A percentile compares a stretch with the other conserved stretches of the same genome.
These are phyloP conservation scores for Xylariaceae sp. DNA, from an alignment of 2,329 filamentous ascomycete genomes.

Conservation along the genomic window DNA sequence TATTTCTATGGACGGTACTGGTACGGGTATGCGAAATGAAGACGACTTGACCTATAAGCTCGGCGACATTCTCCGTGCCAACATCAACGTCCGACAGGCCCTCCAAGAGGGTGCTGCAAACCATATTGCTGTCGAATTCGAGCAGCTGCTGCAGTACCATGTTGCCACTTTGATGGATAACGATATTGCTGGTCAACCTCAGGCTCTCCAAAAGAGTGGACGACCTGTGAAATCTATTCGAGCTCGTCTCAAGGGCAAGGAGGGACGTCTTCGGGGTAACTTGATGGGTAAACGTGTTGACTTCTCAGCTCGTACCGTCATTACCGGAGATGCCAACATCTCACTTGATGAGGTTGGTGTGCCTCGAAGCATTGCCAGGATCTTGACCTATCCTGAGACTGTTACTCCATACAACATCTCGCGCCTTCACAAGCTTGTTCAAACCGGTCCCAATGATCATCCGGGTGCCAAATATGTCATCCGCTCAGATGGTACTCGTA, in stretches of 20 bases:
- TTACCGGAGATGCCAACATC: conserved; percentile 95
- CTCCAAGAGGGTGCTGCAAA: conserved; percentile 87
- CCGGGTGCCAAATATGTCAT: conserved; percentile 97
- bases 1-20: conserved; percentile 94
- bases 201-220: conserved; percentile 94
- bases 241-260: conserved; percentile 96
- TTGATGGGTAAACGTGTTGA: conserved; percentile 99
- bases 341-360: conserved; percentile 97
- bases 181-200: conserved; percentile 92
- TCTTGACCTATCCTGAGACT: conserved; percentile 92
- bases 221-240: conserved; percentile 95
- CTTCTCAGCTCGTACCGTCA: conserved; percentile 98
- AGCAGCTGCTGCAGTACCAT: conserved; percentile 90
- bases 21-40: conserved; percentile 88
- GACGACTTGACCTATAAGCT: conserved; percentile 99
- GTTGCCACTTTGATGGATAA: conserved; percentile 99
- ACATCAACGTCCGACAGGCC: conserved; percentile 87
- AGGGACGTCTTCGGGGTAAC: conserved; percentile 95
- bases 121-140: conserved; percentile 88
- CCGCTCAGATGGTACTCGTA: conserved; percentile 85
- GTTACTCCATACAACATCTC: conserved; percentile 98
- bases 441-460: conserved; percentile 91
- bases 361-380: conserved; percentile 86
- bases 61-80: conserved; percentile 95
- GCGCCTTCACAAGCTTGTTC: conserved; percentile 82